These are phyloP conservation scores for Inosperma sp. DNA, from an alignment of 768 basidiomycete genomes.

Conservation along the genomic window DNA sequence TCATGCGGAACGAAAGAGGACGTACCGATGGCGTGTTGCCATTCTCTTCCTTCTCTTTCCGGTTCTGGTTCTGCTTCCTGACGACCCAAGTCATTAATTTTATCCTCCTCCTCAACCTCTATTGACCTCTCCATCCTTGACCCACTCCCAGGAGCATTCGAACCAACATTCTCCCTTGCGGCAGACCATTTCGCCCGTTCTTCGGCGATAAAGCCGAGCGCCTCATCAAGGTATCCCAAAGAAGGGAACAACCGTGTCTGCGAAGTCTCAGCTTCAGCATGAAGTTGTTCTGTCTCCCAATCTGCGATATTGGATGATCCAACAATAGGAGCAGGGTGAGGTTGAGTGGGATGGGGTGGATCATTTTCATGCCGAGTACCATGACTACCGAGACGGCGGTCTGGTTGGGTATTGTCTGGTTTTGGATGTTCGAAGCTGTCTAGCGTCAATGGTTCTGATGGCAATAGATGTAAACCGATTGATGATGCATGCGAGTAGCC, in stretches of 20 bases:
- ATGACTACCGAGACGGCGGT: not conserved
- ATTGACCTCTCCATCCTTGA: not conserved
- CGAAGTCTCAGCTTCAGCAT: conserved; percentile 7
- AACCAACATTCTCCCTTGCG: conserved; percentile 28
- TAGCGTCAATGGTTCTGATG: conserved; percentile 1
- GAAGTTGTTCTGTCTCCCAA: not conserved
- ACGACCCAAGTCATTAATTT: conserved; percentile 2
- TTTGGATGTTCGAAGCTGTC: not conserved
- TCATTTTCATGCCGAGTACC: not conserved
- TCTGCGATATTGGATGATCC: not conserved
- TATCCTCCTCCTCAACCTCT: not conserved
- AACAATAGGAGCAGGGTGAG: not conserved
- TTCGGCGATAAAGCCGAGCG: conserved; percentile 68
- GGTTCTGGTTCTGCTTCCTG: conserved; percentile 8
- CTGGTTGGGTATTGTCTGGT: too few relatives aligned
- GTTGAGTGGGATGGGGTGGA: not conserved
- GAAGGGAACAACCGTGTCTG: conserved; percentile 47
- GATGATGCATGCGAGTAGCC: not conserved
- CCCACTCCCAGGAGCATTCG: conserved; percentile 21
- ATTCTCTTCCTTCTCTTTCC: conserved; percentile 3
- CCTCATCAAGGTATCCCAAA: conserved; percentile 67
- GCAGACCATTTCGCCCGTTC: conserved; percentile 61
- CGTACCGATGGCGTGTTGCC: conserved; percentile 22
- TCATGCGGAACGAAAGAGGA: not conserved
- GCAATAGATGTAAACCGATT: conserved; percentile 7